phyloP scores from a whole-genome alignment of 2,329 filamentous ascomycete species.

The Claviceps sp. region DNA sequence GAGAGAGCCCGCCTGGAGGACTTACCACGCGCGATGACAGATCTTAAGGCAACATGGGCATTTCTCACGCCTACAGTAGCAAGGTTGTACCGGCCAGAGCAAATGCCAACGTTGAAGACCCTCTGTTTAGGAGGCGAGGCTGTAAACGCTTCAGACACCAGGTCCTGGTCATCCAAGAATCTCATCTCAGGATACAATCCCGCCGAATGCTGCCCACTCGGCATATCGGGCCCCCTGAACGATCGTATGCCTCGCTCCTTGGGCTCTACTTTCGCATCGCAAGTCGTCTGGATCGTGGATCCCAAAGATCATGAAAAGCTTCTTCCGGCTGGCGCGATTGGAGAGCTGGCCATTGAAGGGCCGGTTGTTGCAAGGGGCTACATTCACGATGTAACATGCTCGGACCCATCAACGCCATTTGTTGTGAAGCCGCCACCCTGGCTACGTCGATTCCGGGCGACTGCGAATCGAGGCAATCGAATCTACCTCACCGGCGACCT shows the following conservation, averaged over 20 bases:
- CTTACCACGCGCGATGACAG: conserved; percentile 6
- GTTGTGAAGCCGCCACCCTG: background rate
- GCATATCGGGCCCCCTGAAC: conserved; percentile 12
- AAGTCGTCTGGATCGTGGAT: background rate
- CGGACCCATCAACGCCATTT: background rate
- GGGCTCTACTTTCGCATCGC: conserved; percentile 1
- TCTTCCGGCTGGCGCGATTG: background rate
- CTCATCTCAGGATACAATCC: conserved; percentile 29
- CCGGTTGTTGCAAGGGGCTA: conserved; percentile 42
- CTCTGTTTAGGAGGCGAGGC: conserved; percentile 13
- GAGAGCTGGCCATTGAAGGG: conserved; percentile 16
- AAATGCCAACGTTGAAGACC: conserved; percentile 6
- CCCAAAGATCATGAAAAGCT: background rate
- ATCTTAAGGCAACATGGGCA: conserved; percentile 2
- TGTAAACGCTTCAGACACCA: conserved; percentile 17
- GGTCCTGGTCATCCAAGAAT: conserved; percentile 8
- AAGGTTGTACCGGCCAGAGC: background rate
- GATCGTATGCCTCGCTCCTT: background rate
- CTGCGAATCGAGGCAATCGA: conserved; percentile 7
- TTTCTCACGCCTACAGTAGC: conserved; percentile 6
- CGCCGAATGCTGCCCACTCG: conserved; percentile 8
- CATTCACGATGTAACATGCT: conserved; percentile 31
- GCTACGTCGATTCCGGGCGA: conserved; percentile 11
- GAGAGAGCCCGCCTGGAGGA: conserved; percentile 7
- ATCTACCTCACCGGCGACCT: conserved; percentile 13